Conservation (phyloP, 2,329 filamentous ascomycete species). For the Lachnellula cervina region DNA sequence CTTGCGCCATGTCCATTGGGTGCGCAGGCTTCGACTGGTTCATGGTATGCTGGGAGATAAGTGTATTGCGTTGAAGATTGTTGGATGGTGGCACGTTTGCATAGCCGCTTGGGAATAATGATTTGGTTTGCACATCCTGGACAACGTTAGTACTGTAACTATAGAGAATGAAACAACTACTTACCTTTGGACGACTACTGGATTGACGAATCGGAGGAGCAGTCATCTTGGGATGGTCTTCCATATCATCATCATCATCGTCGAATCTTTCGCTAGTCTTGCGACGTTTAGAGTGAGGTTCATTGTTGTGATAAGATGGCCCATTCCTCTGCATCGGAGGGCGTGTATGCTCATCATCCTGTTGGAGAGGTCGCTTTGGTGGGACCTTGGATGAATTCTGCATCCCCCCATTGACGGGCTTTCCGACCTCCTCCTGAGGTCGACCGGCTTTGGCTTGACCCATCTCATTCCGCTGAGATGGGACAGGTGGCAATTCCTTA, state of each 20-base stretch:
- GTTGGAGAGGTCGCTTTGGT: slow-evolving; percentile 69
- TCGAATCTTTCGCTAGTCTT: slow-evolving; percentile 67
- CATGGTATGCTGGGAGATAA: slow-evolving; percentile 61
- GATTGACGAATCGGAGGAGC: slow-evolving; percentile 83
- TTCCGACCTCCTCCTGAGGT: slow-evolving; percentile 53
- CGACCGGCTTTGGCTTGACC: slow-evolving; percentile 37
- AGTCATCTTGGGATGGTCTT: slow-evolving; percentile 63
- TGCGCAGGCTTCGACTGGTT: slow-evolving; percentile 59
- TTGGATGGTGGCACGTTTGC: slow-evolving; percentile 47
- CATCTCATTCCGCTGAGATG: slow-evolving; percentile 23
- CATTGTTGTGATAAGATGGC: slow-evolving; percentile 57
- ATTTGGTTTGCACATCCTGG: slow-evolving; percentile 58
- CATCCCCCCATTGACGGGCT: slow-evolving; percentile 55
- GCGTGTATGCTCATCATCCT: slow-evolving; percentile 46
- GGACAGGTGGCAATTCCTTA: slow-evolving; percentile 28
- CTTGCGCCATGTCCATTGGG: slow-evolving; percentile 79
- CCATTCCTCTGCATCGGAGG: slow-evolving; percentile 49
- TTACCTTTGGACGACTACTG: slow-evolving; percentile 46
- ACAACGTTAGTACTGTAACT: slow-evolving; percentile 32
- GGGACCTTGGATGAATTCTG: slow-evolving; percentile 65
- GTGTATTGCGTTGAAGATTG: slow-evolving; percentile 48
- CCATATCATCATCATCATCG: slow-evolving; percentile 56
- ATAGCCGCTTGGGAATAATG: slow-evolving; percentile 57
- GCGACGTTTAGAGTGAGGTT: slow-evolving; percentile 64
- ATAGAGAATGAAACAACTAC: slow-evolving; percentile 18